Evolutionary conservation across 345 rosid species (phyloP).

Genomic region (Trapa bicornis): DNA sequence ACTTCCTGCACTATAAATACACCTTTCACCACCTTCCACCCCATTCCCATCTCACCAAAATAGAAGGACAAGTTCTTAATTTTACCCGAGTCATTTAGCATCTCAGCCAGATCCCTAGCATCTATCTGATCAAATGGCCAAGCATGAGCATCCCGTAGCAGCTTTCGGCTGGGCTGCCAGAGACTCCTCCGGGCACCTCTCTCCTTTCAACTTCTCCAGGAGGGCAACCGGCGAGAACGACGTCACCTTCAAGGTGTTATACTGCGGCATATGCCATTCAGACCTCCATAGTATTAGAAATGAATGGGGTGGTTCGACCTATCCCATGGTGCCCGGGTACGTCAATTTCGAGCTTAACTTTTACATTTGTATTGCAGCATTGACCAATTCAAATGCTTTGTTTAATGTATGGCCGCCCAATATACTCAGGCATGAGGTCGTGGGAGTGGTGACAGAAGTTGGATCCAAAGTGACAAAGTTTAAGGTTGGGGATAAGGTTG

Average conservation of each 20-base stretch:
- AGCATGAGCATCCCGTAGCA: constrained; percentile 15
- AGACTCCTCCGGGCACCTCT: constrained; percentile 22
- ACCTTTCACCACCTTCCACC: background rate
- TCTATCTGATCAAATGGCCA: background rate
- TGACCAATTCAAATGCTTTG: no score
- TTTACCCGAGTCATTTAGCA: no score
- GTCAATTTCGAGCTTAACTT: background rate
- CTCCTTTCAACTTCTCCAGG: constrained; percentile 31
- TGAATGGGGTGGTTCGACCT: background rate
- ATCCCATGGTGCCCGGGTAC: constrained; percentile 11
- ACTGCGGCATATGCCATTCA: constrained; percentile 10
- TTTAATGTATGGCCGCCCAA: no score
- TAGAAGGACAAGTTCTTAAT: no score
- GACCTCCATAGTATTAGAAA: background rate
- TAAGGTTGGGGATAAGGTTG: constrained; percentile 28
- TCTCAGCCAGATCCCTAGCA: constrained; percentile 5
- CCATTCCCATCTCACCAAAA: no score
- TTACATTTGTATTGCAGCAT: no score
- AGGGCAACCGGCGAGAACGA: constrained; percentile 10
- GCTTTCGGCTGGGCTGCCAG: constrained; percentile 30
- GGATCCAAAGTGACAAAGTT: constrained; percentile 26
- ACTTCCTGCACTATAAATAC: background rate
- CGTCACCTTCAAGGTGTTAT: constrained; percentile 6
- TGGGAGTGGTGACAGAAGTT: constrained; percentile 23
- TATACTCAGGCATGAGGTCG: constrained; percentile 24